A percentile compares a stretch with the other conserved stretches of the same genome.
Evolutionary conservation across 148 eudicot genomes (phyloP).

Genomic region (Pharnaceum exiguum): DNA sequence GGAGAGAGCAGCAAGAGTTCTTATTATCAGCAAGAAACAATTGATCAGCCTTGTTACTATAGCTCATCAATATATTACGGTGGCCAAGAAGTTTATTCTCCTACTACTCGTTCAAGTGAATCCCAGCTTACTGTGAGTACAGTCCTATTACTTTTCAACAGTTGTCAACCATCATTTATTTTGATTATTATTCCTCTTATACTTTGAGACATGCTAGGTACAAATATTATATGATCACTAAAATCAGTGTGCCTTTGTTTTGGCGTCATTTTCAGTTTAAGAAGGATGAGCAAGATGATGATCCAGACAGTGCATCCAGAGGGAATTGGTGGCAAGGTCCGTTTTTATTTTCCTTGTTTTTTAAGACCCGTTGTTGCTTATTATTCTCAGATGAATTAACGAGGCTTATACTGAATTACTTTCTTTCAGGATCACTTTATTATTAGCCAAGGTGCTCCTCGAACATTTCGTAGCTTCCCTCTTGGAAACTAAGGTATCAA

Average conservation of each 20-base stretch:
- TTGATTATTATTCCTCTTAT: neutral
- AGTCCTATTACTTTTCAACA: too few relatives aligned
- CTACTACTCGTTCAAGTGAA: conserved; percentile 26
- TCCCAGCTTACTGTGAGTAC: conserved; percentile 46
- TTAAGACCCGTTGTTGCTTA: neutral
- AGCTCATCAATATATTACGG: conserved; percentile 87
- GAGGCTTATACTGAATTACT: neutral
- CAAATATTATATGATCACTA: neutral
- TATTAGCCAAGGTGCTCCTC: conserved; percentile 12
- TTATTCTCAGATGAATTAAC: neutral
- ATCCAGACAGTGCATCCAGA: conserved; percentile 55
- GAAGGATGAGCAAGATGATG: conserved; percentile 53
- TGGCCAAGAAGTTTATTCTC: conserved; percentile 73
- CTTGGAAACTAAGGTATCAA: conserved; percentile 15
- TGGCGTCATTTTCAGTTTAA: conserved; percentile 47
- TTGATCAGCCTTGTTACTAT: conserved; percentile 43
- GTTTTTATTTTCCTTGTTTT: neutral
- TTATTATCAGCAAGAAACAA: conserved; percentile 26
- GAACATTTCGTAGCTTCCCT: neutral
- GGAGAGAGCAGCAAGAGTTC: conserved; percentile 26
- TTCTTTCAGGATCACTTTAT: conserved; percentile 22
- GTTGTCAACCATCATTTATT: neutral
- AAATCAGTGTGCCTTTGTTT: neutral
- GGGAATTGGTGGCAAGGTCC: conserved; percentile 97
- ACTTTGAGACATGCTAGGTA: neutral